Conservation (phyloP, 2,329 filamentous ascomycete species). For the Penicillium polonicum region DNA sequence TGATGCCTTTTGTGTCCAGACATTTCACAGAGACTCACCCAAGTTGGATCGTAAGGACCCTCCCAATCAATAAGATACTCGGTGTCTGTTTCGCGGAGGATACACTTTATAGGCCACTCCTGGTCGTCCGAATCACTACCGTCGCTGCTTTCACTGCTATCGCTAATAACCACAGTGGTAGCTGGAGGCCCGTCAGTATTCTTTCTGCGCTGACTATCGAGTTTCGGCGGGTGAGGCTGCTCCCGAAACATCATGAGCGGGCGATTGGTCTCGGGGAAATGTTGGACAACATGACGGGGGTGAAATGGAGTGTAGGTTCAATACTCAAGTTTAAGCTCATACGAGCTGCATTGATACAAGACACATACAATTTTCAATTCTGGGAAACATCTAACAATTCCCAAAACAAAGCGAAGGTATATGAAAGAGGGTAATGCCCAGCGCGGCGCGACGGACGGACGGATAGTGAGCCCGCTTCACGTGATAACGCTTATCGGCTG, state of each 20-base stretch:
- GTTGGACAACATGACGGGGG: constrained; percentile 6
- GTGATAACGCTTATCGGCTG: constrained; percentile 32
- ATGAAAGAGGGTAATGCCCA: constrained; percentile 13
- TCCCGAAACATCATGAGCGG: constrained; percentile 6
- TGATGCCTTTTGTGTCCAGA: background rate
- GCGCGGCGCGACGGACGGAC: constrained; percentile 23
- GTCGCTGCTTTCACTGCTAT: constrained; percentile 11
- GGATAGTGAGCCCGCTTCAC: constrained; percentile 28
- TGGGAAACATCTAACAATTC: constrained; percentile 4
- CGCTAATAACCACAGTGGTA: background rate
- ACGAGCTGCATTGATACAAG: constrained; percentile 4
- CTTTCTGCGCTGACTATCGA: constrained; percentile 15
- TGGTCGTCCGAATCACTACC: constrained; percentile 22
- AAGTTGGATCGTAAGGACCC: constrained; percentile 37
- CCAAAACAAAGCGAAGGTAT: constrained; percentile 12
- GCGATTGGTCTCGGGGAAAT: constrained; percentile 1
- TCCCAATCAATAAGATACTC: constrained; percentile 43
- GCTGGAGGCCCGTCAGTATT: constrained; percentile 18
- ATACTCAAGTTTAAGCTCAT: constrained; percentile 1
- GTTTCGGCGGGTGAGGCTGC: background rate
- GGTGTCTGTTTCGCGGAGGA: constrained; percentile 35
- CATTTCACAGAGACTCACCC: constrained; percentile 31
- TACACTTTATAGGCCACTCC: constrained; percentile 38
- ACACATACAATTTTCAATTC: constrained; percentile 5
- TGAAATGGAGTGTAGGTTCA: constrained; percentile 1